Conservation (phyloP, 73 alveolate species). For the Durusdinium trenchii region DNA sequence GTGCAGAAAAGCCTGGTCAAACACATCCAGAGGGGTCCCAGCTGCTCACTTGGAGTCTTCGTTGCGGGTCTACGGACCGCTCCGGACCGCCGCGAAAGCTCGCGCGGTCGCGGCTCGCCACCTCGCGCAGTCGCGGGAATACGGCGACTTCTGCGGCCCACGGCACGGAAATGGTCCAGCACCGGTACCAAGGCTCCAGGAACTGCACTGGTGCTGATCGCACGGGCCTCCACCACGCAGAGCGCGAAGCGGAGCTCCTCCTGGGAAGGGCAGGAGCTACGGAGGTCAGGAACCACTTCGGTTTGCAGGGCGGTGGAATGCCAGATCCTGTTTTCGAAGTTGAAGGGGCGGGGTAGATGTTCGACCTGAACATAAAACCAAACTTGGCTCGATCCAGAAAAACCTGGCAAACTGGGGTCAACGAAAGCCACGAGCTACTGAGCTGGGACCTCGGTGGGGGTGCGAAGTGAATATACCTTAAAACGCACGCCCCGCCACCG, state of each 20-base stretch:
- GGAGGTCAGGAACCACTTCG: background rate
- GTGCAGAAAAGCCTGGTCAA: too few relatives aligned
- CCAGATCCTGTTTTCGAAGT: background rate
- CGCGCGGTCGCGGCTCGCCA: too few relatives aligned
- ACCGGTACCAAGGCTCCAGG: conserved; percentile 73
- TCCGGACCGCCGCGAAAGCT: too few relatives aligned
- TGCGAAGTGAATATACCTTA: too few relatives aligned
- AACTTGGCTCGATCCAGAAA: background rate
- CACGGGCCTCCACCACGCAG: conserved; percentile 74
- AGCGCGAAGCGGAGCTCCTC: conserved; percentile 74
- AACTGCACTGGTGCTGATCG: conserved; percentile 42
- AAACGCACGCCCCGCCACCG: too few relatives aligned
- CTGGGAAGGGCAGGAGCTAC: background rate
- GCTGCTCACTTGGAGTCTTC: too few relatives aligned
- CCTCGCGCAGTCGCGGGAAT: too few relatives aligned
- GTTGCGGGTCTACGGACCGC: too few relatives aligned
- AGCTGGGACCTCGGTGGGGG: too few relatives aligned
- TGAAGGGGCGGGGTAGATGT: background rate
- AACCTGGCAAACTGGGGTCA: background rate
- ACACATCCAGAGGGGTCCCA: too few relatives aligned
- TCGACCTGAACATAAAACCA: background rate
- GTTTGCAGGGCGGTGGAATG: too few relatives aligned
- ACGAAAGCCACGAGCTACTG: background rate
- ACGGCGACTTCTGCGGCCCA: background rate
- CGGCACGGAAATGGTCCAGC: conserved; percentile 71